Evolutionary conservation across 805 yeast genomes (phyloP), one percentile per base, ranked within the genome.

Genomic region (Pichia kluyveri): DNA sequence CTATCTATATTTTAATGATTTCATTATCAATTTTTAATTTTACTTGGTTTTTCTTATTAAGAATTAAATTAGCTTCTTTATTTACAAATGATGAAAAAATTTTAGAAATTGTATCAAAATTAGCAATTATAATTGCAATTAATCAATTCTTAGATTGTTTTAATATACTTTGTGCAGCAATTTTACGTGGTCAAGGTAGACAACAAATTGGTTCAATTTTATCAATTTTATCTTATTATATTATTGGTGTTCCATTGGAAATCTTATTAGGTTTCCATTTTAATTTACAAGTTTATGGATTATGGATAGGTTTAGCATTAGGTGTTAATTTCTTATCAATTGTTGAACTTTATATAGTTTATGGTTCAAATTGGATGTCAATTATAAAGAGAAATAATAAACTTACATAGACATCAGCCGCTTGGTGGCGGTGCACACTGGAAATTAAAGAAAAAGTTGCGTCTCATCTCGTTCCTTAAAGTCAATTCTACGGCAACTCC

Each of bases 141-240:
- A 75, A 72, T 52, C 80, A 76, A 57, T 61, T 75, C 40, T 67
- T 71, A 51, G 80, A 76, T 52, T 70, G 72, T 46, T 55, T 74
- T 43, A 62, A 75, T 27, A 70, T 77, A 47, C 57, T 72, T 7
- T 63, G 75, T 40, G 72, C 72, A 1, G 79, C 80, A 0, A 59
- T 75, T 5, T 65, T 76, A 51, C 60, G 80, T 51, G 80, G 80
- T 23, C 80, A 76, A 55, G 80, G 80, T 6, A 57, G 80, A 52
- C 82, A 76, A 54, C 67, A 67, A 49, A 70, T 76, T 38, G 82
- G 80, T 1, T 77, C 80, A 1, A 56, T 67, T 41, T 59, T 75
- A 47, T 74, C 73, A 56, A 50, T 76, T 26, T 51, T 73, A 18
- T 64, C 73, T 44, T 77, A 75, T 54, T 77, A 77, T 54, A 51